Evolutionary conservation across 129 eudicot genomes (phyloP).

Genomic region (Gnaphalium uliginosum): DNA sequence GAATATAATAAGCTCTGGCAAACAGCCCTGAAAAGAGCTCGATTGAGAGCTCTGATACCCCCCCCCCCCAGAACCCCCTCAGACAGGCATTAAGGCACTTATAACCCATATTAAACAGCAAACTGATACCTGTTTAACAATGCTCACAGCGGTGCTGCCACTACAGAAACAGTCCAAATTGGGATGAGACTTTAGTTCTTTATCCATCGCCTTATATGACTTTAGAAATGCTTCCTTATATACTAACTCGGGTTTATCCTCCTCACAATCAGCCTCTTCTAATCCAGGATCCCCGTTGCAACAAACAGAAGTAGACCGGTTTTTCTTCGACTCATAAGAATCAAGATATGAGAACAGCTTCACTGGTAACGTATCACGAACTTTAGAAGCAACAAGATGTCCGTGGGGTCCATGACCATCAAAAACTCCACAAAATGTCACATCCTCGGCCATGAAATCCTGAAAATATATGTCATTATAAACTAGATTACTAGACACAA

Average conservation of each 20-base stretch:
- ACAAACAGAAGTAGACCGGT: conserved; percentile 50
- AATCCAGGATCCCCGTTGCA: conserved; percentile 54
- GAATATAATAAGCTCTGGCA: too few species aligned
- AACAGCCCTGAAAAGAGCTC: too few species aligned
- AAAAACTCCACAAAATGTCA: conserved; percentile 86
- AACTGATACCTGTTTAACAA: conserved; percentile 75
- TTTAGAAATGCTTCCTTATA: conserved; percentile 94
- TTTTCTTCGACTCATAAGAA: conserved; percentile 58
- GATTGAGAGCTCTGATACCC: too few species aligned
- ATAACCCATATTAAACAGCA: too few species aligned
- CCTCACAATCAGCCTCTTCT: conserved; percentile 62
- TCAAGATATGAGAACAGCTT: conserved; percentile 70
- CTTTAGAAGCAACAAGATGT: conserved; percentile 95
- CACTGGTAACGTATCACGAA: conserved; percentile 81
- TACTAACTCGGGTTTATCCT: conserved; percentile 53
- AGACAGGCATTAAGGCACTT: too few species aligned
- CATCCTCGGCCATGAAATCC: conserved; percentile 90
- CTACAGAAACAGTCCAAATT: conserved; percentile 94
- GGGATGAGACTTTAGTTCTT: conserved; percentile 86
- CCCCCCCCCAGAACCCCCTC: too few species aligned
- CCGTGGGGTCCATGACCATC: conserved; percentile 99
- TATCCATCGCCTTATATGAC: conserved; percentile 90
- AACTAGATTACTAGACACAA: neutral
- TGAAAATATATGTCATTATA: conserved; percentile 28
- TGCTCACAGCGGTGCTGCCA: conserved; percentile 93